phyloP scores from a whole-genome alignment of 2,329 filamentous ascomycete species.

The Thielaviopsis populi region DNA sequence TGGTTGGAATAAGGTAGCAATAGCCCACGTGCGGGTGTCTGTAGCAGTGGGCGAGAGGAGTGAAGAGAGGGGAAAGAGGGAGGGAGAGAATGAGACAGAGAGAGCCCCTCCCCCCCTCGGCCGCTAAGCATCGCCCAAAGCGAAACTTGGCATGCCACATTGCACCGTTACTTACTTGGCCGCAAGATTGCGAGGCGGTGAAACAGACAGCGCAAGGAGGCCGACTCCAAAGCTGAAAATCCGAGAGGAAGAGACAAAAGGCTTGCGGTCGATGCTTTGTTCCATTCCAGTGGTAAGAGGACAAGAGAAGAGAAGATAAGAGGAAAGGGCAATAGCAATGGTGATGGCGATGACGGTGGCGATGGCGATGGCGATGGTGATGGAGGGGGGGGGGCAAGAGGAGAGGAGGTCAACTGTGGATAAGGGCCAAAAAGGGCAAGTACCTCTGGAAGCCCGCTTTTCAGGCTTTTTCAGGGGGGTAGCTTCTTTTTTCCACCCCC shows the following conservation, averaged over 20 bases:
- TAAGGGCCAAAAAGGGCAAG: background rate
- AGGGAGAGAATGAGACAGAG: background rate
- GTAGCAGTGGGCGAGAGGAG: background rate
- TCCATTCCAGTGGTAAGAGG: constrained; percentile 1
- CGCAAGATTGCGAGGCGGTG: background rate
- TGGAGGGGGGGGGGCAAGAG: too few relatives aligned
- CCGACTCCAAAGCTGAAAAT: constrained; percentile 2
- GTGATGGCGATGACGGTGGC: too few relatives aligned
- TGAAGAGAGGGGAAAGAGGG: background rate
- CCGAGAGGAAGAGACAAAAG: constrained; percentile 3
- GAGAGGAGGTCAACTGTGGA: constrained; percentile 2
- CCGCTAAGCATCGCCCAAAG: background rate
- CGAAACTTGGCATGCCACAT: background rate
- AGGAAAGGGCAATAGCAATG: too few relatives aligned
- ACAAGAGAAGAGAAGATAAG: too few relatives aligned
- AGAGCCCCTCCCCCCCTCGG: background rate
- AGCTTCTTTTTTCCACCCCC: background rate
- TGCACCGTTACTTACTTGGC: background rate
- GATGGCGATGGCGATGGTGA: too few relatives aligned
- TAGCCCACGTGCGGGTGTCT: background rate
- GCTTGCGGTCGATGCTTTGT: background rate
- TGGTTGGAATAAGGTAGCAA: background rate
- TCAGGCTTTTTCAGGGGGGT: background rate
- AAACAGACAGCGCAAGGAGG: background rate
- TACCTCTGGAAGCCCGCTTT: background rate